phyloP scores from a whole-genome alignment of 2,329 filamentous ascomycete species.

The Chaetomiaceae sp. region DNA sequence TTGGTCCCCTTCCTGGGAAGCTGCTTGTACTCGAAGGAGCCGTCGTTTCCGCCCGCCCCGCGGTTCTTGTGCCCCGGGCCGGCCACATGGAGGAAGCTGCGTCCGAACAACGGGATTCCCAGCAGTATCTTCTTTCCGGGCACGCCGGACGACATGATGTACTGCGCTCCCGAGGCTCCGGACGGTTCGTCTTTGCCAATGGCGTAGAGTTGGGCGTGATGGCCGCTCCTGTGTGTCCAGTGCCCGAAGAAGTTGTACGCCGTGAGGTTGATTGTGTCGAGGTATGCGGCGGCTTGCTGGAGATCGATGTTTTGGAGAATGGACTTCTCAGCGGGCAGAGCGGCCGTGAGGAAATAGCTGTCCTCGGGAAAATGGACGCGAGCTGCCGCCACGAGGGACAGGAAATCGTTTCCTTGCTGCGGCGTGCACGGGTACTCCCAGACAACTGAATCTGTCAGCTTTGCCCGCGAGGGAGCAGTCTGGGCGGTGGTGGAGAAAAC shows the following conservation, averaged over 20 bases:
- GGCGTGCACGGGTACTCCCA: slow-evolving; percentile 70
- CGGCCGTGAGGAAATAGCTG: slow-evolving; percentile 63
- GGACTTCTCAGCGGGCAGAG: slow-evolving; percentile 61
- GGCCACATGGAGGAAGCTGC: slow-evolving; percentile 62
- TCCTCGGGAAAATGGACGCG: slow-evolving; percentile 63
- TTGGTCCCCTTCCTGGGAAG: slow-evolving; percentile 56
- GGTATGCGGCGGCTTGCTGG: slow-evolving; percentile 51
- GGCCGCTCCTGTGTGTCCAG: slow-evolving; percentile 62
- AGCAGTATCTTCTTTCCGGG: slow-evolving; percentile 66
- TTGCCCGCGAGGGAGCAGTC: neutral
- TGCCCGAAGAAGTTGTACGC: slow-evolving; percentile 72
- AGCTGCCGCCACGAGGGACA: slow-evolving; percentile 60
- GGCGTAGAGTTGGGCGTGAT: slow-evolving; percentile 69
- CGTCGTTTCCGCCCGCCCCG: slow-evolving; percentile 54
- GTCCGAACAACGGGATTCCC: slow-evolving; percentile 69
- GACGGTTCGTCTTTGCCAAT: slow-evolving; percentile 56
- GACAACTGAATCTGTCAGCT: slow-evolving; percentile 50
- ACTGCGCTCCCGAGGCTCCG: slow-evolving; percentile 59
- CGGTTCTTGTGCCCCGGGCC: slow-evolving; percentile 58
- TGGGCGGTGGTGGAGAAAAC: slow-evolving; percentile 20
- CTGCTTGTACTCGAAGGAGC: slow-evolving; percentile 67
- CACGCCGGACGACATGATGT: slow-evolving; percentile 60
- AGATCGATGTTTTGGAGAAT: slow-evolving; percentile 66
- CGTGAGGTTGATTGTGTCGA: slow-evolving; percentile 74
- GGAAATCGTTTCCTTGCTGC: slow-evolving; percentile 63